These are phyloP conservation scores for Zygosaccharomyces sapae DNA, from an alignment of 1,139 yeast species.

Conservation along the genomic window DNA sequence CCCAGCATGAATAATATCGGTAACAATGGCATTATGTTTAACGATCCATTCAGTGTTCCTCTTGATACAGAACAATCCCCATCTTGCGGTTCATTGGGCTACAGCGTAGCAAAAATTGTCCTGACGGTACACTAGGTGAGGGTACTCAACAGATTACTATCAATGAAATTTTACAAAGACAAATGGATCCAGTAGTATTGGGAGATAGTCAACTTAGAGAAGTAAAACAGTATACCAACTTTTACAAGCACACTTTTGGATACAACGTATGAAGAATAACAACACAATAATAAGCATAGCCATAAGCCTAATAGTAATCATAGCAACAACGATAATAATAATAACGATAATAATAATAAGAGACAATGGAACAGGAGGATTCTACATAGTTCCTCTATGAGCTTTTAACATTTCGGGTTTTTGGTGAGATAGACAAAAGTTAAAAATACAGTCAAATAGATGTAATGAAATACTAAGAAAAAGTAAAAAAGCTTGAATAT, in stretches of 20 bases:
- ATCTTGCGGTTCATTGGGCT: slow-evolving; percentile 8
- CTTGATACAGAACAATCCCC: slow-evolving; percentile 25
- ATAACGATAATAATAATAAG: too few species aligned
- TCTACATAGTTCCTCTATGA: neutral
- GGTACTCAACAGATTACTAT: slow-evolving; percentile 7
- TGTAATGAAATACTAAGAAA: too few species aligned
- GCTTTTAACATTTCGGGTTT: slow-evolving; percentile 3
- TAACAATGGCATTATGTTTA: slow-evolving; percentile 8
- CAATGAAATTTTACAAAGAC: slow-evolving; percentile 18
- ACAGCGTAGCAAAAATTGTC: neutral
- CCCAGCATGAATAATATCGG: neutral
- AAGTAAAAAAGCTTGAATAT: too few species aligned
- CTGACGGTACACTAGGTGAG: neutral
- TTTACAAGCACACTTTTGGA: slow-evolving; percentile 30
- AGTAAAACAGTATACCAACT: slow-evolving; percentile 31
- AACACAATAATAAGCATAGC: too few species aligned
- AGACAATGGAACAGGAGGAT: neutral
- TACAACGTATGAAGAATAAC: slow-evolving; percentile 3
- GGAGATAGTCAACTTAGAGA: slow-evolving; percentile 28
- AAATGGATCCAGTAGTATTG: slow-evolving; percentile 22
- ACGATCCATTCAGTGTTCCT: slow-evolving; percentile 19
- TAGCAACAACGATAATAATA: too few species aligned
- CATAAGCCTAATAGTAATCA: too few species aligned
- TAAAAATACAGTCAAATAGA: too few species aligned
- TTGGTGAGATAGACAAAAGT: neutral